Evolutionary conservation across 306 rosid species (phyloP).

Genomic region (Nissolia schottii): DNA sequence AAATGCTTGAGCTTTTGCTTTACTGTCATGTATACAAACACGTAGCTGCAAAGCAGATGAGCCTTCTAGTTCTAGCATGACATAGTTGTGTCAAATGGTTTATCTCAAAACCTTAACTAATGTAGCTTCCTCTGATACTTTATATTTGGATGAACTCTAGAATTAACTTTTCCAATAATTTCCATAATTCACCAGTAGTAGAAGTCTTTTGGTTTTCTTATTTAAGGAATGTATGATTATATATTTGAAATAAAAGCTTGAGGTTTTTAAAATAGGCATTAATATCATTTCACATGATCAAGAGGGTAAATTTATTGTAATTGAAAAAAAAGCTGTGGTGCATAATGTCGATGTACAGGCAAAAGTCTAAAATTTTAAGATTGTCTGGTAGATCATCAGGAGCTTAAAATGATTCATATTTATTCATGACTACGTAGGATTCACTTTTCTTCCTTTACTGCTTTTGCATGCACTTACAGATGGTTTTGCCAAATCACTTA

Average conservation of each 20-base stretch:
- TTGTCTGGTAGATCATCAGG: not conserved
- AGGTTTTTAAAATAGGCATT: not conserved
- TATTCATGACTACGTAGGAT: not conserved
- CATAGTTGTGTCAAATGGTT: not conserved
- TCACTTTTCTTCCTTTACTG: slow-evolving; percentile 6
- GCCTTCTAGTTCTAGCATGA: slow-evolving; percentile 7
- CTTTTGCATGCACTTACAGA: not conserved
- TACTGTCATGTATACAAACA: slow-evolving; percentile 9
- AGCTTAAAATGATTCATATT: not conserved
- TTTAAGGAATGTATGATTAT: not conserved
- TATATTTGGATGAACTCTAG: not conserved
- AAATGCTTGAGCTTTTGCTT: not conserved
- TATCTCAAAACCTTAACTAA: not conserved
- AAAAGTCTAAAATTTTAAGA: not conserved
- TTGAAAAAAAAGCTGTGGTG: not conserved
- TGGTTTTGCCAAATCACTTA: not conserved
- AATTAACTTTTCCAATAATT: not conserved
- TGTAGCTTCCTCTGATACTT: not conserved
- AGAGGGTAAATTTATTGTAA: not conserved
- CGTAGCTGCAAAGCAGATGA: not conserved
- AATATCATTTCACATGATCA: not conserved
- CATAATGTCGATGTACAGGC: not conserved
- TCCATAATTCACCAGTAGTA: not conserved
- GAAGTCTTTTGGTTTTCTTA: slow-evolving; percentile 3
- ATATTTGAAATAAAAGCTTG: not conserved